Percentiles rank a stretch among this genome's conserved stretches.
These are phyloP conservation scores for Globisporangium okanoganense DNA, from an alignment of 352 stramenopile genomes.

Conservation along the genomic window DNA sequence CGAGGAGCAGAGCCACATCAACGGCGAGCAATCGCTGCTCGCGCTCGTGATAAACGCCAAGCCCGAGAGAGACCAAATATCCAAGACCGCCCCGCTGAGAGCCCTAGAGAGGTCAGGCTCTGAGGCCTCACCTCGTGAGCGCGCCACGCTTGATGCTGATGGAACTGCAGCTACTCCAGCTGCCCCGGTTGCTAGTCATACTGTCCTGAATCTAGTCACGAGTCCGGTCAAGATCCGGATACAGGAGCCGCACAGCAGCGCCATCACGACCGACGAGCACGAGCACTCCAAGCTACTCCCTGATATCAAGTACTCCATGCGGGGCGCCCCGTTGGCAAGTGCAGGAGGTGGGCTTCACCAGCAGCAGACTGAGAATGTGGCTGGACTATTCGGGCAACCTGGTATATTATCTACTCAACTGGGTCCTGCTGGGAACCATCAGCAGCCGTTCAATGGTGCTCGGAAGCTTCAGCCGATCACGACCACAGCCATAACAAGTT, in stretches of 20 bases:
- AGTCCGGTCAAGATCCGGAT: slow-evolving; percentile 15
- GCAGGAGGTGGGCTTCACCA: background rate
- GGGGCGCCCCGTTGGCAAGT: background rate
- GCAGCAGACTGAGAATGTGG: background rate
- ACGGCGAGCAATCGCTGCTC: slow-evolving; percentile 15
- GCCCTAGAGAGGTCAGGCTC: background rate
- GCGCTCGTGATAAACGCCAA: slow-evolving; percentile 10
- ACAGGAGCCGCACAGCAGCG: slow-evolving; percentile 5
- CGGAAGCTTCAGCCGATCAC: slow-evolving; percentile 16
- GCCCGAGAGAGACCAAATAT: background rate
- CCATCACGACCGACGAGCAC: slow-evolving; percentile 13
- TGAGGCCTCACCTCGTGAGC: background rate
- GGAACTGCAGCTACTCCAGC: background rate
- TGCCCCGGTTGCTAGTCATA: background rate
- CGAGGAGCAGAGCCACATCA: slow-evolving; percentile 11
- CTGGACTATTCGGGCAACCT: background rate
- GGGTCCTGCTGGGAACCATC: background rate
- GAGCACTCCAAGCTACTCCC: slow-evolving; percentile 11
- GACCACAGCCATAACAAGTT: no score
- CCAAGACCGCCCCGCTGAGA: background rate
- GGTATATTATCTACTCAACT: background rate
- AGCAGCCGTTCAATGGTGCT: slow-evolving; percentile 6
- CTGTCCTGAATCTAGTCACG: background rate
- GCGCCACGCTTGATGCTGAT: background rate
- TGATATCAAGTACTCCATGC: slow-evolving; percentile 14